Base-by-base conservation (phyloP, 2,329 filamentous ascomycete species). In the Cladobotryum mycophilum region DNA sequence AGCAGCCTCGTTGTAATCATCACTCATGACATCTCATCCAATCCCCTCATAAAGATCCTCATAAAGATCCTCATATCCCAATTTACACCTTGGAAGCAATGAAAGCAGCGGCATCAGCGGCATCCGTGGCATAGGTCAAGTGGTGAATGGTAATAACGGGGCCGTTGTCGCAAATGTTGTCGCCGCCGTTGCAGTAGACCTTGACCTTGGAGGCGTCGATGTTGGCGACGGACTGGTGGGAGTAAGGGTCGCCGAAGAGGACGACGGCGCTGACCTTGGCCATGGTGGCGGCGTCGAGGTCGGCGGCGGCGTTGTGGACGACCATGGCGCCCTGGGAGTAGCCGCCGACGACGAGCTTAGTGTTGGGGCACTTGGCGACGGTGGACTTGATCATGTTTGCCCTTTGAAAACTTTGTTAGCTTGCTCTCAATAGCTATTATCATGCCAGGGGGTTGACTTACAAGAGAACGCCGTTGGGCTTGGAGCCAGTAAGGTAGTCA, bases 381-480 rank as follows among this genome's bases (percentile, higher is more conserved):
- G 69, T 67, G 17, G 64, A 42, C n/a, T 42, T 55, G 25, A 62
- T 55, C 18, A 59, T 48, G 13, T 66, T 57, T 38, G 71, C 69
- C 63, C 72, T 70, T 22, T 25, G 13, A 7, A 2, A 34, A 35
- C n/a, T 5, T 5, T 34, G 5, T 14, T 51, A 30, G 42, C 3
- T 1, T 5, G 5, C 12, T n/a, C 25, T 9, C 42, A 14, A 7
- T 4, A 20, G 13, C 3, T 17, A 7, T 20, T 3, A 3, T 15
- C 7, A 33, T 8, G 7, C 2, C 59, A 37, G 34, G 18, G 5
- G 4, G 9, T n/a, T 3, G 11, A 14, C 59, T 56, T 35, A 63
- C 62, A 64, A 57, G 43, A 52, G 54, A 12, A 44, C 48, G 5
- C 60, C 59, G 7, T 56, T 55, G 1, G 54, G 55, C 1, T 52